Conservation (phyloP, 192 early-diverging fungal species). For the Endogone sp. region DNA sequence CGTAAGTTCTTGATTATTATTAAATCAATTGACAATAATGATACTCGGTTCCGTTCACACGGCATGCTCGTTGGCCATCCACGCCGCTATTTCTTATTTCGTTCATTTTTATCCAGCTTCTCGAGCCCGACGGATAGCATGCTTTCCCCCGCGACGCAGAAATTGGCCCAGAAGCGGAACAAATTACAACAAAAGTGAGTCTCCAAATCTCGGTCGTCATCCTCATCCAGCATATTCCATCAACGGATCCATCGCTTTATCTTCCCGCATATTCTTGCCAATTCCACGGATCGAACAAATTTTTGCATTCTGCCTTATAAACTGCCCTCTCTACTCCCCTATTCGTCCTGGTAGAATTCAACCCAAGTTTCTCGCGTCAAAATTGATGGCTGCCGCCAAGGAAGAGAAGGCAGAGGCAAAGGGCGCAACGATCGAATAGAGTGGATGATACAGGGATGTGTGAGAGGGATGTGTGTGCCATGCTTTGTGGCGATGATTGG, state of each 20-base stretch:
- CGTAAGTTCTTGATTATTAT: too few species aligned
- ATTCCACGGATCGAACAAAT: not conserved
- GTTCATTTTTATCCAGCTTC: not conserved
- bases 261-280: not conserved
- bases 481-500: too few species aligned
- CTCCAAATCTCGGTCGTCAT: not conserved
- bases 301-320: not conserved
- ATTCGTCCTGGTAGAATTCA: not conserved
- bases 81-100: too few species aligned
- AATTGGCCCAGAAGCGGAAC: not conserved
- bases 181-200: not conserved
- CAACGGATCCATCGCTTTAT: not conserved
- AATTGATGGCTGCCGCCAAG: not conserved
- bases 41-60: too few species aligned
- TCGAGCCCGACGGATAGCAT: not conserved
- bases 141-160: not conserved
- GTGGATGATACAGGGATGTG: too few species aligned
- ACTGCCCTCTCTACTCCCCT: not conserved
- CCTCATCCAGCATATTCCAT: too few species aligned
- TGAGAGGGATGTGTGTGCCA: too few species aligned
- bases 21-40: too few species aligned
- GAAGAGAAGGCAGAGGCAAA: not conserved
- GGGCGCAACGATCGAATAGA: not conserved
- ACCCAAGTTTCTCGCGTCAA: not conserved
- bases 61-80: too few species aligned